These are phyloP conservation scores for Xylaria grammica DNA, from an alignment of 495 filamentous ascomycete species.

Conservation along the genomic window DNA sequence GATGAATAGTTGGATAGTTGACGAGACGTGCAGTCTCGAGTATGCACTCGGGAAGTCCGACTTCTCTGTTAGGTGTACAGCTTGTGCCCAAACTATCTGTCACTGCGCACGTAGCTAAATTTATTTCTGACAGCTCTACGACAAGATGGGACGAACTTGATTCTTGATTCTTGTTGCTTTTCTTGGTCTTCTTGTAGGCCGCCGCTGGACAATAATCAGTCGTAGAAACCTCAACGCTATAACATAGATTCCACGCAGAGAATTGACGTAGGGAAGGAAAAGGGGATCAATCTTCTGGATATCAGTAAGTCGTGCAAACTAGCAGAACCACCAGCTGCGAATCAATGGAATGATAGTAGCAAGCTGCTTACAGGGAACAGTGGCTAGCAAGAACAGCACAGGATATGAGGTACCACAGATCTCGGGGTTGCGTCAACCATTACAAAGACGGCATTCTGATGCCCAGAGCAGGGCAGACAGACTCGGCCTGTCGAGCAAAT, in stretches of 20 bases:
- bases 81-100: background rate
- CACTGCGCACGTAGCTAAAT: background rate
- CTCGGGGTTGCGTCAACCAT: background rate
- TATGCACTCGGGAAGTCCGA: background rate
- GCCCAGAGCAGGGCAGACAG: slow-evolving; percentile 1
- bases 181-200: background rate
- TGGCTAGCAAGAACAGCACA: slow-evolving; percentile 4
- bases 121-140: background rate
- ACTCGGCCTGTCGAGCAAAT: slow-evolving; percentile 2
- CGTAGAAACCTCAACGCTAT: background rate
- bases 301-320: slow-evolving; percentile 5
- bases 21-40: background rate
- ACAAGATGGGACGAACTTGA: background rate
- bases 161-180: background rate
- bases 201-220: background rate
- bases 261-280: background rate
- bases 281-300: background rate
- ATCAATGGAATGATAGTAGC: background rate
- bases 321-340: background rate
- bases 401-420: background rate
- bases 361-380: slow-evolving; percentile 12
- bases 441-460: slow-evolving; percentile 13
- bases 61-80: slow-evolving; percentile 1
- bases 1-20: slow-evolving; percentile 9
- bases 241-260: background rate